Percentiles rank a stretch among this genome's conserved stretches.
phyloP scores from a whole-genome alignment of 306 rosid species.

The Glycine soja region DNA sequence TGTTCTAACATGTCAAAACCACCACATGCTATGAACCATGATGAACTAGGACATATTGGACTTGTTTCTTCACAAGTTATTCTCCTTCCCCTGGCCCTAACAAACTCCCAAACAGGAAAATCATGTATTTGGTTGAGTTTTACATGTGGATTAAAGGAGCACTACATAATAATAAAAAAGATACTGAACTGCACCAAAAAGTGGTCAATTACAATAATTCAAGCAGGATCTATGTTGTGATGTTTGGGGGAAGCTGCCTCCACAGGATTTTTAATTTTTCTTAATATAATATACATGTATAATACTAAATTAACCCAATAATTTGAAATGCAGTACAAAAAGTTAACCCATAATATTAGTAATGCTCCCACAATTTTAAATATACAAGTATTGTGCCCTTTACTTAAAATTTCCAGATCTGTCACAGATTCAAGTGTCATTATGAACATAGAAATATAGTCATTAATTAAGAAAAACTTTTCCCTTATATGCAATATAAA shows the following conservation, averaged over 20 bases:
- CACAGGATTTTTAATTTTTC: no score
- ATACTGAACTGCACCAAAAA: slow-evolving; percentile 31
- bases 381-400: no score
- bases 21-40: slow-evolving; percentile 14
- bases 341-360: no score
- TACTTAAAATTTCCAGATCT: no score
- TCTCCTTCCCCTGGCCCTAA: slow-evolving; percentile 3
- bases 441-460: slow-evolving; percentile 14
- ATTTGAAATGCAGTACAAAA: no score
- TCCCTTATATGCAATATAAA: background rate
- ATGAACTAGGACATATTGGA: slow-evolving; percentile 21
- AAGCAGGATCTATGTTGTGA: no score
- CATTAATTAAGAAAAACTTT: background rate
- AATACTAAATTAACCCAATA: no score
- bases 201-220: slow-evolving; percentile 33
- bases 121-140: background rate
- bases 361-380: no score
- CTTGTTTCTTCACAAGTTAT: slow-evolving; percentile 5
- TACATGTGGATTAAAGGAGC: slow-evolving; percentile 25
- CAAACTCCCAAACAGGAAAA: slow-evolving; percentile 38
- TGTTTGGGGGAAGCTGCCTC: no score
- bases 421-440: slow-evolving; percentile 2
- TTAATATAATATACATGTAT: no score
- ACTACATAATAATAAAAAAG: slow-evolving; percentile 11
- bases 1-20: slow-evolving; percentile 13